Base-by-base conservation (phyloP, 2,329 filamentous ascomycete genomes). In the Claviceps pazoutovae region DNA sequence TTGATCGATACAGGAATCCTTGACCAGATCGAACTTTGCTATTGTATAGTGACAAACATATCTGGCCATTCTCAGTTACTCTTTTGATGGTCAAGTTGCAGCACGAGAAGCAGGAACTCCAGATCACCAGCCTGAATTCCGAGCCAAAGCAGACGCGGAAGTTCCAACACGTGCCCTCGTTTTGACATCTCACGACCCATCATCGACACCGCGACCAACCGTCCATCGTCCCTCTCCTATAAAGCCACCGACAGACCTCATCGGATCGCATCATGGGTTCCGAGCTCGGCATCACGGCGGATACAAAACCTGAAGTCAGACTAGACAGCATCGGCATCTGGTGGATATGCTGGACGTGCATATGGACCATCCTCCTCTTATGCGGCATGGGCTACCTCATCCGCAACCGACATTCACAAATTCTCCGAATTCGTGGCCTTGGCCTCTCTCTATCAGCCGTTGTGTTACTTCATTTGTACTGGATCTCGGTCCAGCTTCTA, bases 391-490 rank as follows among this genome's bases (percentile, higher is more conserved):
- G 53, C 17, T 72, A 66, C 53, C 66, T 71, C 52, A 62, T 64
- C 54, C 42, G 46, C 36, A 64, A 65, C 44, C 68, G 69, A 13
- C 53, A 63, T 50, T 63, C 62, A 43, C 66, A 68, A 3, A 62
- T 69, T 37, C 57, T 72, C 16, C 60, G 67, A 17, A 64, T 72
- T 17, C 66, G 70, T 7, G 68, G 69, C 43, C 54, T 75, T 16
- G 55, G 60, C 3, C 54, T 73, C 6, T 71, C 70, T 3, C 65
- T 72, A 36, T 56, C 61, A 6, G 66, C 70, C 48, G 64, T 74
- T 14, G 46, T 56, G 4, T 55, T 69, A 19, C 64, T 73, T 4
- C 70, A 73, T 49, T 53, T 69, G 2, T 72, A 70, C 59, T 72
- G 68, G 68, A 50, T 66, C 6, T 61, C 65, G 1, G 67, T 66